phyloP scores from a whole-genome alignment of 1,284 basidiomycete species.

The Ustilago tritici region DNA sequence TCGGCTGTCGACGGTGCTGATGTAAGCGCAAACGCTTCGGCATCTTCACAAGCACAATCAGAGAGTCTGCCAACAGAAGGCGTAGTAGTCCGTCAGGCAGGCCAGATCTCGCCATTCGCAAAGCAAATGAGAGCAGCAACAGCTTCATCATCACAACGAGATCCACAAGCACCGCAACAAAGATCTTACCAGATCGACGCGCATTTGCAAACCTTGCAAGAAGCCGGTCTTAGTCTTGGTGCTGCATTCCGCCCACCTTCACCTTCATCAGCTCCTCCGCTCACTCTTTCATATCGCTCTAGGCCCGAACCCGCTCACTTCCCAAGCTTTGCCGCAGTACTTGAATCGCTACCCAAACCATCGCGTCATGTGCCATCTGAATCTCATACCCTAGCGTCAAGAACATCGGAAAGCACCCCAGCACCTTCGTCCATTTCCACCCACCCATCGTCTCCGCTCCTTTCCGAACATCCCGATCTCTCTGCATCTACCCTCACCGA shows the following conservation, averaged over 20 bases:
- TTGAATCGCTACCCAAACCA: slow-evolving; percentile 26
- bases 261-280: slow-evolving; percentile 42
- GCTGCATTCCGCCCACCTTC: slow-evolving; percentile 46
- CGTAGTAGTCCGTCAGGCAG: slow-evolving; percentile 13
- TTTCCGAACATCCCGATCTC: slow-evolving; percentile 37
- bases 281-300: slow-evolving; percentile 53
- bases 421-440: slow-evolving; percentile 46
- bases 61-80: background rate
- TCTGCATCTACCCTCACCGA: slow-evolving; percentile 46
- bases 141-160: slow-evolving; percentile 4
- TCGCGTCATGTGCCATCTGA: slow-evolving; percentile 1
- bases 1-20: slow-evolving; percentile 15
- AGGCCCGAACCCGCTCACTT: slow-evolving; percentile 26
- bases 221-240: slow-evolving; percentile 9
- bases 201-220: slow-evolving; percentile 23
- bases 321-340: slow-evolving; percentile 31
- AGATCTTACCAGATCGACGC: slow-evolving; percentile 13
- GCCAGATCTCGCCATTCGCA: slow-evolving; percentile 20
- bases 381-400: background rate
- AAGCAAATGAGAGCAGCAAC: slow-evolving; percentile 26
- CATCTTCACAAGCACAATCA: background rate
- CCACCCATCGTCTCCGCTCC: slow-evolving; percentile 36
- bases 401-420: slow-evolving; percentile 25
- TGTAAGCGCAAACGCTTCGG: background rate
- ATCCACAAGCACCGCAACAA: background rate